Evolutionary conservation across 768 basidiomycete species (phyloP), one percentile per base, ranked within the genome.

Genomic region (Pleurotus ostreatus): DNA sequence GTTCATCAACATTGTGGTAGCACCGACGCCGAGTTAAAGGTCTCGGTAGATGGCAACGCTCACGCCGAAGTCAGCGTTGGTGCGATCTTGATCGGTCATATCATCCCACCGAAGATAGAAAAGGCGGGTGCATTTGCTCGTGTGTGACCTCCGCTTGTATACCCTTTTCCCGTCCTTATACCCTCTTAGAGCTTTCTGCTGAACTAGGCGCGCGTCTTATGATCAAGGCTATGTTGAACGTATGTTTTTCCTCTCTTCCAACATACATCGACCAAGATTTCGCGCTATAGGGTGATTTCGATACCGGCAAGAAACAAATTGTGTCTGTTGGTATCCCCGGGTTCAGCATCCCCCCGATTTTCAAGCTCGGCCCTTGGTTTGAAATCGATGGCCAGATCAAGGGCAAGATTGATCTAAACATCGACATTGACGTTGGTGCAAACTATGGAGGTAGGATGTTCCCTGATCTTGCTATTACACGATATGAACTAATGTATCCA

Each of bases 291-390:
- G 51, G 51, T 20, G 51, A 53, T 7, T 22, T 53, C 15, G 51
- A 53, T 22, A 53, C 34, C 39, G 51, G 51, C 23, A 53, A 53
- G 51, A 53, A 53, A 23, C 51, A 53, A 39, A 53, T 53, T 25
- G 51, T 30, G 4, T 41, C 37, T n/a, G 23, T 53, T 13, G 37
- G 37, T 23, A 38, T 53, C 51, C 51, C 51, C n/a, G 51, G 51
- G 20, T 25, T 53, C 18, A 41, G 51, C 23, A 41, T 53, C 39
- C 51, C 51, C 13, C 38, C 51, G 22, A 23, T 53, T 22, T 40
- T 53, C 9, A 41, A n/a, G 4, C 51, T 53, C 23, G 51, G 51
- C 38, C 51, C 51, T 16, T 53, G 51, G 51, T 53, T 53, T 41
- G 51, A 53, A 23, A 39, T 53, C 23, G 51, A 53, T 9, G 51